These are phyloP conservation scores for Sporothrix variecibatus DNA, from an alignment of 2,329 filamentous ascomycete genomes.

Conservation along the genomic window DNA sequence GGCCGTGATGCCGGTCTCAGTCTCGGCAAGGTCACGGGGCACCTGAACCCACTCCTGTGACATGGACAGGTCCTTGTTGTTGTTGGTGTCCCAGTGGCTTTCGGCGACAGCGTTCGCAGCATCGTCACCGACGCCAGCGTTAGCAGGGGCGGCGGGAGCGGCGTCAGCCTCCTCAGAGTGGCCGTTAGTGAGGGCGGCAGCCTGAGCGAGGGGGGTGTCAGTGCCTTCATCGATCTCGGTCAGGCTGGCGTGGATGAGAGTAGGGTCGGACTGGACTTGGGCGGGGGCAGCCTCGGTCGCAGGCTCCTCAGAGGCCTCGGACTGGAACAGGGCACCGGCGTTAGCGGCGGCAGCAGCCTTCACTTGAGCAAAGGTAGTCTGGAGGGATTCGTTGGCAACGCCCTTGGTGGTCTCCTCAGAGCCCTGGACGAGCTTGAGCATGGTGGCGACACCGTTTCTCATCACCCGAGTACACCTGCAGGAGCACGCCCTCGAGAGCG, in stretches of 20 bases:
- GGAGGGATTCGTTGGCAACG: slow-evolving; percentile 64
- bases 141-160: slow-evolving; percentile 39
- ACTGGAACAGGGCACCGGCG: slow-evolving; percentile 41
- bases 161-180: slow-evolving; percentile 10
- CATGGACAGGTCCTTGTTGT: slow-evolving; percentile 45
- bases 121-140: slow-evolving; percentile 53
- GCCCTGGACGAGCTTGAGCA: slow-evolving; percentile 75
- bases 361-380: slow-evolving; percentile 67
- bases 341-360: slow-evolving; percentile 59
- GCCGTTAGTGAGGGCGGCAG: slow-evolving; percentile 24
- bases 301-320: slow-evolving; percentile 41
- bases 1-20: slow-evolving; percentile 64
- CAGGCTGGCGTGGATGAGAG: slow-evolving; percentile 64
- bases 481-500: slow-evolving; percentile 77
- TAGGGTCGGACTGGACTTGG: slow-evolving; percentile 61
- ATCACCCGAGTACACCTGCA: slow-evolving; percentile 78
- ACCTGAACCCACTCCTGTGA: slow-evolving; percentile 76
- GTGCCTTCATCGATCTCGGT: slow-evolving; percentile 62
- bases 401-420: slow-evolving; percentile 66
- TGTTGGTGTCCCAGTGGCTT: slow-evolving; percentile 62
- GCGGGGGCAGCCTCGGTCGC: slow-evolving; percentile 33
- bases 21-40: slow-evolving; percentile 71
- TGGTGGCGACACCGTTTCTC: slow-evolving; percentile 70
- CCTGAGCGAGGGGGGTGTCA: slow-evolving; percentile 21
- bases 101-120: slow-evolving; percentile 64